A percentile compares a stretch with the other conserved stretches of the same genome.
phyloP scores from a whole-genome alignment of 306 rosid genomes.

The Fragaria nilgerrensis region DNA sequence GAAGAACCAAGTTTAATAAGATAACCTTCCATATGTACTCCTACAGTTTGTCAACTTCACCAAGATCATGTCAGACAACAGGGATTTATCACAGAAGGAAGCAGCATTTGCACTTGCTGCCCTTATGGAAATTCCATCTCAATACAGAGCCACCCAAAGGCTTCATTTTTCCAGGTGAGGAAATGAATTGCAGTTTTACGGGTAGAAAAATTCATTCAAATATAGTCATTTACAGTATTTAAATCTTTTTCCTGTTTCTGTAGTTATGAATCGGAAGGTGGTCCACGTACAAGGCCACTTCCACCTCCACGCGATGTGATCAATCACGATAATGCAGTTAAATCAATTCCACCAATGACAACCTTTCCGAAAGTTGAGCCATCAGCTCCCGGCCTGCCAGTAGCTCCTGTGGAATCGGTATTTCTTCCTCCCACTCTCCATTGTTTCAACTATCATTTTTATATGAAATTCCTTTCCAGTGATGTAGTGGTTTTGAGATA shows the following conservation, averaged over 20 bases:
- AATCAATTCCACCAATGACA: constrained; percentile 28
- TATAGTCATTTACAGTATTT: constrained; percentile 19
- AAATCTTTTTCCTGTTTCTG: constrained; percentile 20
- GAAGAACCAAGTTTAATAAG: not conserved
- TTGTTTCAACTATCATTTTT: constrained; percentile 9
- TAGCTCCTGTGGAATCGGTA: constrained; percentile 53
- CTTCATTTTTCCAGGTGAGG: constrained; percentile 49
- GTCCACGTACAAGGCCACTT: constrained; percentile 50
- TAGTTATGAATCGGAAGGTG: constrained; percentile 42
- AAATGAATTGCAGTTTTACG: constrained; percentile 4
- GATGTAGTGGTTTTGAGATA: constrained; percentile 24
- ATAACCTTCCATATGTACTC: constrained; percentile 8
- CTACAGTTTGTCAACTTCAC: constrained; percentile 90
- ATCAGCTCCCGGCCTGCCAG: constrained; percentile 28
- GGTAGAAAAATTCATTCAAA: not conserved
- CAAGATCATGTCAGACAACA: constrained; percentile 80
- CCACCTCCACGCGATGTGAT: constrained; percentile 80
- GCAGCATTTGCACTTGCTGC: constrained; percentile 93
- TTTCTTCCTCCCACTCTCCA: constrained; percentile 9
- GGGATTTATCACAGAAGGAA: constrained; percentile 73
- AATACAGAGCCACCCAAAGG: constrained; percentile 68
- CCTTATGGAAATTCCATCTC: constrained; percentile 93
- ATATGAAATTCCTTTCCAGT: constrained; percentile 16
- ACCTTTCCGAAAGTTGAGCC: constrained; percentile 40
- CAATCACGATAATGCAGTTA: constrained; percentile 57